Conservation (phyloP, 2,329 filamentous ascomycete species). For the Fusarium chlamydosporum region DNA sequence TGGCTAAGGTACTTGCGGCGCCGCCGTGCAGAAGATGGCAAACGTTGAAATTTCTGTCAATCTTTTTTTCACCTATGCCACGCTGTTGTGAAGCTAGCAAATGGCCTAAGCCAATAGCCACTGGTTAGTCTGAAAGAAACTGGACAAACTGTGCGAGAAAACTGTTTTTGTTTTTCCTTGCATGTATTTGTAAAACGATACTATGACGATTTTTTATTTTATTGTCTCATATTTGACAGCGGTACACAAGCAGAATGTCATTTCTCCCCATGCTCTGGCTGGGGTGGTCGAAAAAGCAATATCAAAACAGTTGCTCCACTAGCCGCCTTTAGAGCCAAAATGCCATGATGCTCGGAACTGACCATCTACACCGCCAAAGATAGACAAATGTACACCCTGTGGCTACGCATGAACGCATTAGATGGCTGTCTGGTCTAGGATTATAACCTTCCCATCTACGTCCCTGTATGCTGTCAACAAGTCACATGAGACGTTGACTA, state of each 20-base stretch:
- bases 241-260: constrained; percentile 2
- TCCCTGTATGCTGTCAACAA: not conserved
- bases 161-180: not conserved
- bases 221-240: constrained; percentile 27
- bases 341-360: constrained; percentile 25
- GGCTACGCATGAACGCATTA: constrained; percentile 26
- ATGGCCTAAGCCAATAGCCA: constrained; percentile 24
- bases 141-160: constrained; percentile 32
- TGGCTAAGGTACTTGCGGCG: constrained; percentile 45
- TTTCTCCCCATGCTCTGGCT: constrained; percentile 10
- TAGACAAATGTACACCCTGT: constrained; percentile 11
- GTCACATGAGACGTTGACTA: constrained; percentile 2
- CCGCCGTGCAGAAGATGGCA: constrained; percentile 29
- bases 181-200: constrained; percentile 2
- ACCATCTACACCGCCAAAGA: constrained; percentile 46
- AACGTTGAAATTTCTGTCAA: constrained; percentile 45
- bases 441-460: not conserved
- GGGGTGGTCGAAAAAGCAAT: constrained; percentile 39
- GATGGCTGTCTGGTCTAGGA: constrained; percentile 3
- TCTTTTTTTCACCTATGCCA: constrained; percentile 27
- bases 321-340: constrained; percentile 17
- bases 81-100: constrained; percentile 38
- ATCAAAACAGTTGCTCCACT: constrained; percentile 20
- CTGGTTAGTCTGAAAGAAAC: constrained; percentile 19
- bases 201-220: constrained; percentile 15